Percentiles rank a stretch among this genome's conserved stretches.
These are phyloP conservation scores for Pelargonium cotyledonis DNA, from an alignment of 441 rosid species.

Conservation along the genomic window DNA sequence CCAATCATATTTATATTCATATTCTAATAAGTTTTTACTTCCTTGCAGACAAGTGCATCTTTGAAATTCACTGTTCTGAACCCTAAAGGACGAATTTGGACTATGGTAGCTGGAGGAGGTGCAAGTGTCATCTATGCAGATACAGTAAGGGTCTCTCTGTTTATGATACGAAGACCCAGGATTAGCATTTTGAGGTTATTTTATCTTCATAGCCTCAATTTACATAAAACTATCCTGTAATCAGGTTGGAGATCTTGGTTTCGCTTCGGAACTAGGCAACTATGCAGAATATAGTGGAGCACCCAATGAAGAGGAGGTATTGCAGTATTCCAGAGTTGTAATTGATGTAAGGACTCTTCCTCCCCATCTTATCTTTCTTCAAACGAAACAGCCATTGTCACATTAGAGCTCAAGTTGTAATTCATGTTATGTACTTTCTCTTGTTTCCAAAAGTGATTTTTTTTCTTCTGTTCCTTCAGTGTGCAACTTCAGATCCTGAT, in stretches of 20 bases:
- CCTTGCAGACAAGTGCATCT: slow-evolving; percentile 84
- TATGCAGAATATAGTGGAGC: slow-evolving; percentile 91
- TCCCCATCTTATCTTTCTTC: not conserved
- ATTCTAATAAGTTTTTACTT: not conserved
- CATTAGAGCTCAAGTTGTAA: not conserved
- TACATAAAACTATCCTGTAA: slow-evolving; percentile 11
- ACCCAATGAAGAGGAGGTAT: slow-evolving; percentile 89
- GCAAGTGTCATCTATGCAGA: slow-evolving; percentile 97
- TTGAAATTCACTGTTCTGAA: slow-evolving; percentile 89
- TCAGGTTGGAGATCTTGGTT: slow-evolving; percentile 70
- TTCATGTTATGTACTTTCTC: not conserved
- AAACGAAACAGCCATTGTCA: not conserved
- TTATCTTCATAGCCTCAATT: not conserved
- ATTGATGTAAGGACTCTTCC: slow-evolving; percentile 53
- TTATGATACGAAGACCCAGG: not conserved
- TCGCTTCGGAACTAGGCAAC: slow-evolving; percentile 61
- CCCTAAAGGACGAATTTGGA: slow-evolving; percentile 95
- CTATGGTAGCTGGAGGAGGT: slow-evolving; percentile 98
- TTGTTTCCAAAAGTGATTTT: slow-evolving; percentile 3
- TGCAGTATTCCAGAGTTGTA: slow-evolving; percentile 93
- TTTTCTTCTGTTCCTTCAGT: slow-evolving; percentile 26
- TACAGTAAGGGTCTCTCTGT: slow-evolving; percentile 42
- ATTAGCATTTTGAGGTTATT: not conserved
- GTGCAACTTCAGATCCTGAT: slow-evolving; percentile 63
- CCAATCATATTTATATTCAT: not conserved